Evolutionary conservation across 2,329 filamentous ascomycete genomes (phyloP), one percentile per base, ranked within the genome.

Genomic region (Penicillium sp.): DNA sequence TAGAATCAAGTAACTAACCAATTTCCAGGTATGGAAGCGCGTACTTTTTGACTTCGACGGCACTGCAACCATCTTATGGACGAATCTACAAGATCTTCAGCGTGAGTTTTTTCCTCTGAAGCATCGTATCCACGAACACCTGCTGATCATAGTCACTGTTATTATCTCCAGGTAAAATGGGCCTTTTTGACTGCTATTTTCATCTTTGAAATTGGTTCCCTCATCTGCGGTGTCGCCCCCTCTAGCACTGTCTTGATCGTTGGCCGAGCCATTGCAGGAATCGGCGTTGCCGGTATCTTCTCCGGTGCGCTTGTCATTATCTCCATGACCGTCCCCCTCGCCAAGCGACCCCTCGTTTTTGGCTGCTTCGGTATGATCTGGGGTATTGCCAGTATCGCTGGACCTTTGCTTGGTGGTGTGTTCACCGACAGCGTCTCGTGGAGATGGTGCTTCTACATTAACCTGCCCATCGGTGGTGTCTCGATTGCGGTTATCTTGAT

Each of bases 281-380:
- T 75, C 47, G 75, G 75, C 6, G 70, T 68, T n/a, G 73, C 72
- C 0, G 74, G 75, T 4, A 73, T 76, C 45, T 70, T 74, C 51
- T 72, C 72, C 14, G 71, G 71, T 10, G 65, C 65, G 0, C 51
- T 72, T 43, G 59, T 69, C n/a, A 67, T 70, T 45, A 66, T 76
- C 48, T 68, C 74, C 1, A 43, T 54, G 49, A 69, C 69, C 7
- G 79, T 87, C 49, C 84, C 85, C 3, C 76, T 87, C 5, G 72
- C 79, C 5, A 83, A 84, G 66, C 77, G 84, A 17, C 34, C 84
- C 81, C 63, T 73, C 3, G 70, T 72, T 15, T 73, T 74, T 39
- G 73, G 71, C 6, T 70, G 85, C 54, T 78, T 86, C 45, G 82
- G 82, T 12, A 82, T 78, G 59, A 83, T 86, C 76, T 87, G 82